Conservation (phyloP, 768 basidiomycete species). For the Kwoniella europaea region DNA sequence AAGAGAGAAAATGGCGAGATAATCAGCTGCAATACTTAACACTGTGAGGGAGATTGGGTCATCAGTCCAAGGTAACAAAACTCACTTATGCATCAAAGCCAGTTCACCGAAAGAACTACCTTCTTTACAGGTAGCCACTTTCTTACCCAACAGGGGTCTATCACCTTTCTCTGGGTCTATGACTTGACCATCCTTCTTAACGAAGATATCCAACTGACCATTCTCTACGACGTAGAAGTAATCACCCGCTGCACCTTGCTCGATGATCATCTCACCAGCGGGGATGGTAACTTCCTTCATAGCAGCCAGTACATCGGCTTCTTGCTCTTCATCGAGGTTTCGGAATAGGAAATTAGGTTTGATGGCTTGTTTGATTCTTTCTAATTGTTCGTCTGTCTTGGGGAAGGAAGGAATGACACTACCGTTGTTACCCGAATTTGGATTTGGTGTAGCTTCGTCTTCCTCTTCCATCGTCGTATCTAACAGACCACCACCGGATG, state of each 20-base stretch:
- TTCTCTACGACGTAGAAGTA: slow-evolving; percentile 96
- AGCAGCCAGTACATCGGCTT: slow-evolving; percentile 86
- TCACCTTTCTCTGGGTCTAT: slow-evolving; percentile 45
- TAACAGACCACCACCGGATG: slow-evolving; percentile 26
- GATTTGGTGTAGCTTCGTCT: slow-evolving; percentile 65
- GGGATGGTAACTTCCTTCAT: slow-evolving; percentile 84
- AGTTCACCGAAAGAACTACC: slow-evolving; percentile 93
- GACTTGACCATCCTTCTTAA: slow-evolving; percentile 53
- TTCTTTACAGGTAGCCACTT: slow-evolving; percentile 81
- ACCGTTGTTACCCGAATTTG: slow-evolving; percentile 5
- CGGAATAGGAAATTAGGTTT: slow-evolving; percentile 90
- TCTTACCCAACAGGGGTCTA: slow-evolving; percentile 59
- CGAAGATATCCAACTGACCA: slow-evolving; percentile 81
- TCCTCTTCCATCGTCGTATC: slow-evolving; percentile 49
- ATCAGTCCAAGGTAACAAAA: slow-evolving; percentile 11
- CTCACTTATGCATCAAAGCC: slow-evolving; percentile 90
- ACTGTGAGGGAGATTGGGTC: background rate
- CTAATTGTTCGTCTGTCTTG: slow-evolving; percentile 82
- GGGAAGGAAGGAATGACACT: slow-evolving; percentile 63
- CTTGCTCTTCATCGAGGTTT: slow-evolving; percentile 95
- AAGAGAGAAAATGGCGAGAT: background rate
- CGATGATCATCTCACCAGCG: slow-evolving; percentile 85
- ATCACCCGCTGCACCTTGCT: slow-evolving; percentile 95
- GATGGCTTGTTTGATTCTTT: slow-evolving; percentile 84
- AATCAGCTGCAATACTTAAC: background rate